A percentile compares a stretch with the other conserved stretches of the same genome.
These are phyloP conservation scores for Penicilliopsis zonata DNA, from an alignment of 495 filamentous ascomycete species.

Conservation along the genomic window DNA sequence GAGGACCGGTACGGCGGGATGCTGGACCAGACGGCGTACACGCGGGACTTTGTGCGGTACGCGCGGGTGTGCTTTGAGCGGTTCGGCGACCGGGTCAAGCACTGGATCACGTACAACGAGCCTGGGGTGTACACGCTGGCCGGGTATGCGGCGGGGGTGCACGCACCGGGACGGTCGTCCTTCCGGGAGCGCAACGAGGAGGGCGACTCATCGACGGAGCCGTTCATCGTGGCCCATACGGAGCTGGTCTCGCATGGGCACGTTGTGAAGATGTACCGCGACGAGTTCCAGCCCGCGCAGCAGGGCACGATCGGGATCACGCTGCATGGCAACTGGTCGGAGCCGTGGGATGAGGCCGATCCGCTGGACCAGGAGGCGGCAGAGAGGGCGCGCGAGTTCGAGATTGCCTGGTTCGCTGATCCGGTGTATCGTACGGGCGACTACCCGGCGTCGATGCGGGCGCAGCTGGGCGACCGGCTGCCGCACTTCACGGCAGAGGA, in stretches of 20 bases:
- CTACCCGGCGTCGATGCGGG: constrained; percentile 35
- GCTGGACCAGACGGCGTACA: constrained; percentile 29
- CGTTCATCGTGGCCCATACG: constrained; percentile 32
- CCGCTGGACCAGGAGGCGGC: constrained; percentile 29
- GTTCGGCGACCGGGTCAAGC: constrained; percentile 31
- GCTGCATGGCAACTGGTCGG: constrained; percentile 37
- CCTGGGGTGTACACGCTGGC: constrained; percentile 31
- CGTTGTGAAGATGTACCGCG: constrained; percentile 25
- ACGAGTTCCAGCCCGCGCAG: constrained; percentile 28
- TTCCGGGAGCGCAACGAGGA: constrained; percentile 29
- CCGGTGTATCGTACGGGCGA: constrained; percentile 34
- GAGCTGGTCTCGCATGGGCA: constrained; percentile 31
- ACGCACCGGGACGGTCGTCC: constrained; percentile 32
- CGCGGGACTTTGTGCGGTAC: constrained; percentile 33
- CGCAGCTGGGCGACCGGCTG: constrained; percentile 34
- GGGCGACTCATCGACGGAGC: constrained; percentile 35
- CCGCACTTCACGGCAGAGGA: constrained; percentile 32
- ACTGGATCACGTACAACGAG: constrained; percentile 43
- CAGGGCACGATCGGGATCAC: constrained; percentile 35
- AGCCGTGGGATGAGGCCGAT: constrained; percentile 33
- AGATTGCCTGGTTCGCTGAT: constrained; percentile 38
- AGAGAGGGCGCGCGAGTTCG: constrained; percentile 33
- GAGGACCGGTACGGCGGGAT: constrained; percentile 36
- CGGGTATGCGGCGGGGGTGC: constrained; percentile 36
- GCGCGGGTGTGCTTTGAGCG: constrained; percentile 32